Evolutionary conservation across 805 yeast genomes (phyloP).

Genomic region (Ogataea corticis): DNA sequence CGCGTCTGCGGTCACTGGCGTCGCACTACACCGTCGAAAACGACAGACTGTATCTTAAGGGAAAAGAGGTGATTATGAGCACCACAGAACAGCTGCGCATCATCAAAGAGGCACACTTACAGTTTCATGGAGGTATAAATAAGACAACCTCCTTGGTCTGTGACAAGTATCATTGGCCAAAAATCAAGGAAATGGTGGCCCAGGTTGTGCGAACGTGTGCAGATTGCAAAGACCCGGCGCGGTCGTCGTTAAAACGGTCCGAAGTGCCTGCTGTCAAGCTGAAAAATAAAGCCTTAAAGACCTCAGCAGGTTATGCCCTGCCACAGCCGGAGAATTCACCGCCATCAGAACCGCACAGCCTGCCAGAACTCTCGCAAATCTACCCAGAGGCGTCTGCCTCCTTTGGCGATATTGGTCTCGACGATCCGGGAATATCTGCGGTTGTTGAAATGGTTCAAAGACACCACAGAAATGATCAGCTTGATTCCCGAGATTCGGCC

Average conservation of each 20-base stretch:
- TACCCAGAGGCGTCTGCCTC: conserved; percentile 30
- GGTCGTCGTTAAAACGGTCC: conserved; percentile 19
- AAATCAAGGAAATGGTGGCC: conserved; percentile 85
- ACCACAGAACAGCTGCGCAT: conserved; percentile 73
- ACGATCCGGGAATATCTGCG: conserved; percentile 46
- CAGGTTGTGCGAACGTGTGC: conserved; percentile 74
- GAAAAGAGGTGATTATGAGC: conserved; percentile 80
- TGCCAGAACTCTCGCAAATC: conserved; percentile 16
- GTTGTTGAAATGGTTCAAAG: conserved; percentile 60
- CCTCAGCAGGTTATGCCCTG: conserved; percentile 2
- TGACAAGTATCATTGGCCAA: conserved; percentile 86
- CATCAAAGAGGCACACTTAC: conserved; percentile 65
- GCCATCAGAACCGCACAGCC: conserved; percentile 11
- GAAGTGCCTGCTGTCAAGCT: conserved; percentile 15
- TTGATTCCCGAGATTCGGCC: conserved; percentile 2
- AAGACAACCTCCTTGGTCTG: conserved; percentile 77
- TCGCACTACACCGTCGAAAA: conserved; percentile 70
- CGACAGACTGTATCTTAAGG: conserved; percentile 75
- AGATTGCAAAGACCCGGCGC: conserved; percentile 56
- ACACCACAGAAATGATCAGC: conserved; percentile 20
- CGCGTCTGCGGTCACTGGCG: conserved; percentile 79
- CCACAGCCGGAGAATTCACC: conserved; percentile 12
- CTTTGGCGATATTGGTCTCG: conserved; percentile 42
- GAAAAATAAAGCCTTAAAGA: conserved; percentile 5
- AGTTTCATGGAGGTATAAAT: conserved; percentile 83